Evolutionary conservation across 345 rosid genomes (phyloP).

Genomic region (Rubroshorea leprosula): DNA sequence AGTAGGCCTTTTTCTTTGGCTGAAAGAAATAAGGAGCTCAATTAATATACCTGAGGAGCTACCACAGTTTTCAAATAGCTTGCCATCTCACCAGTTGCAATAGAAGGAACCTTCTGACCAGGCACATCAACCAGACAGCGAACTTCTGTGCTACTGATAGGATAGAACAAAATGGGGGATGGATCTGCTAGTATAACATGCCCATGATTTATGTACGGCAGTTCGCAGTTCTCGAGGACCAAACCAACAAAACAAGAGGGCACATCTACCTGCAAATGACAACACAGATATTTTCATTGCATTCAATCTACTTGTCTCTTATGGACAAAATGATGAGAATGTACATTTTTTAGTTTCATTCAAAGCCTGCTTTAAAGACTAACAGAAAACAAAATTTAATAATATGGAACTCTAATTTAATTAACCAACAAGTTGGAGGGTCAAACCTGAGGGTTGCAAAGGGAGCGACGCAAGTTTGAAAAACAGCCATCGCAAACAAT

Average conservation of each 20-base stretch:
- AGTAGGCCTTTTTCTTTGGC: too few species aligned
- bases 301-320: too few species aligned
- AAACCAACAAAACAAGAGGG: slow-evolving; percentile 61
- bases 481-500: slow-evolving; percentile 80
- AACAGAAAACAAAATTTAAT: background rate
- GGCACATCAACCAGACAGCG: slow-evolving; percentile 48
- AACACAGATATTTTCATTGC: too few species aligned
- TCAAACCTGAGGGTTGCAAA: slow-evolving; percentile 63
- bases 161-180: slow-evolving; percentile 54
- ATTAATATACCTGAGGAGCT: slow-evolving; percentile 38
- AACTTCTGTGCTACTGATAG: slow-evolving; percentile 47
- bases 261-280: slow-evolving; percentile 41
- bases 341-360: too few species aligned
- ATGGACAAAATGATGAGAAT: too few species aligned
- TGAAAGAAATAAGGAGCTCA: background rate
- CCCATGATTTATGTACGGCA: slow-evolving; percentile 50
- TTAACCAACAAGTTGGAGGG: background rate
- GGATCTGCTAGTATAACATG: slow-evolving; percentile 51
- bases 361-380: too few species aligned
- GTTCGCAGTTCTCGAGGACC: slow-evolving; percentile 57
- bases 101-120: slow-evolving; percentile 43
- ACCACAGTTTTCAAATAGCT: slow-evolving; percentile 35
- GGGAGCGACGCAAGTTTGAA: slow-evolving; percentile 73
- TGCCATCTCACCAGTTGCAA: slow-evolving; percentile 44
- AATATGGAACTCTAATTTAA: too few species aligned